Percentiles rank a stretch among this genome's conserved stretches.
These are phyloP conservation scores for Globisporangium camurandrum DNA, from an alignment of 352 stramenopile species.

Conservation along the genomic window DNA sequence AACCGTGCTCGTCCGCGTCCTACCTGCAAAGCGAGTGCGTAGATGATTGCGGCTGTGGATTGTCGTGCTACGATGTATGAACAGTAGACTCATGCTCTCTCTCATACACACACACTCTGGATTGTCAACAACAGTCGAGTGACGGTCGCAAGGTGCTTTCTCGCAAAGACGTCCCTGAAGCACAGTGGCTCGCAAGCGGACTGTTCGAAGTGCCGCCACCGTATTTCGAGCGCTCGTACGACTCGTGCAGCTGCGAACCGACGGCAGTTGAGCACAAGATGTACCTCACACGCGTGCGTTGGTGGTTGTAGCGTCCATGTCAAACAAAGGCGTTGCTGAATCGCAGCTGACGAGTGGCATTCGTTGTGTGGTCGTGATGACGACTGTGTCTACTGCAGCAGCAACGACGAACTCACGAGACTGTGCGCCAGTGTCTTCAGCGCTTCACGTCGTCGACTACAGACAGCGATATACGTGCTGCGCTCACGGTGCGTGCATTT, in stretches of 20 bases:
- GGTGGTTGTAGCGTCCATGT: background rate
- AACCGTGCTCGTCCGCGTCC: constrained; percentile 68
- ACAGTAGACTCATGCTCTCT: no score
- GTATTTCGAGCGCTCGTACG: constrained; percentile 45
- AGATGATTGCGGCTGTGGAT: background rate
- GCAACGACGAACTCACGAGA: background rate
- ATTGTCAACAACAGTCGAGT: constrained; percentile 20
- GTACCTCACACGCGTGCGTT: constrained; percentile 40
- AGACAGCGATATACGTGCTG: no score
- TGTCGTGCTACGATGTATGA: background rate
- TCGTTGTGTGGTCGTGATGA: no score
- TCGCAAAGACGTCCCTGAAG: constrained; percentile 29
- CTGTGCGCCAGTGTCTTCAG: background rate
- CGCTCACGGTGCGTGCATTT: no score
- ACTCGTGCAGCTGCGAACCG: constrained; percentile 37
- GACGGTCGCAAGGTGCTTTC: constrained; percentile 55
- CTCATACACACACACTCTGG: background rate
- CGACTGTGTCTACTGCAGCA: background rate
- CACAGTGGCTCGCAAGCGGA: constrained; percentile 47
- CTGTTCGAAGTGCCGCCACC: constrained; percentile 32
- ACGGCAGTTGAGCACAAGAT: constrained; percentile 48
- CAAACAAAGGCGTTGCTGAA: background rate
- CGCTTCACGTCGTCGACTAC: background rate
- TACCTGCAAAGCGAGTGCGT: constrained; percentile 34
- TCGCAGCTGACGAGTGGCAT: background rate